phyloP scores from a whole-genome alignment of 192 early-diverging fungal genomes.

The Coemansia sp. region DNA sequence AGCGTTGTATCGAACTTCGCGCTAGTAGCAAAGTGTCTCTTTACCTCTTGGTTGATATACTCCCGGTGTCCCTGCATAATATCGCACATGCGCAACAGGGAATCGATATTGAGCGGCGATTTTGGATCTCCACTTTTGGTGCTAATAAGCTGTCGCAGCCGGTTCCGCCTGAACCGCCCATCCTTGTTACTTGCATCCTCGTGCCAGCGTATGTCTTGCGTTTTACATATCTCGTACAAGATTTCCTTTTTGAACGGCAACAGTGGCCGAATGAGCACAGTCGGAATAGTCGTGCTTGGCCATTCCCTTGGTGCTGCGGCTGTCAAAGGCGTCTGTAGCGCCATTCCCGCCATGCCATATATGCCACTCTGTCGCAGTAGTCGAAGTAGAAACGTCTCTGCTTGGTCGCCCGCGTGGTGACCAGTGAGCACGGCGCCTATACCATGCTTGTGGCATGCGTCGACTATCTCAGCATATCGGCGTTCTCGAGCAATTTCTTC shows the following conservation, averaged over 20 bases:
- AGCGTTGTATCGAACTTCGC: conserved; percentile 9
- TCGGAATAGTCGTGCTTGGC: neutral
- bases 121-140: neutral
- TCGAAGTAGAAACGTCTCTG: conserved; percentile 50
- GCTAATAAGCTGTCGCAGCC: conserved; percentile 30
- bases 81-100: conserved; percentile 25
- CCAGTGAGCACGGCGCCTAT: conserved; percentile 38
- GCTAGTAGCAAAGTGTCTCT: conserved; percentile 1
- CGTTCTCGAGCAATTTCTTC: conserved; percentile 42
- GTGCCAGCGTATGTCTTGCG: conserved; percentile 28
- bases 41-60: conserved; percentile 17
- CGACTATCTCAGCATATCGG: conserved; percentile 28
- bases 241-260: conserved; percentile 25
- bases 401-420: conserved; percentile 52
- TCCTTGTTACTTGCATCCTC: conserved; percentile 50
- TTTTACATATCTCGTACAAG: conserved; percentile 25
- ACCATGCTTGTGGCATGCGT: conserved; percentile 7
- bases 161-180: conserved; percentile 33
- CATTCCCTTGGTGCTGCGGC: neutral
- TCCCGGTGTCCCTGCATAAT: conserved; percentile 42
- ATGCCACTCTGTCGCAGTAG: conserved; percentile 43
- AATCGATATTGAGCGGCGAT: conserved; percentile 19
- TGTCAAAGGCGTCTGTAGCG: conserved; percentile 13
- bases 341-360: conserved; percentile 43
- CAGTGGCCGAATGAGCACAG: conserved; percentile 41